These are phyloP conservation scores for Silene coronaria DNA, from an alignment of 179 eudicot genomes.

Conservation along the genomic window DNA sequence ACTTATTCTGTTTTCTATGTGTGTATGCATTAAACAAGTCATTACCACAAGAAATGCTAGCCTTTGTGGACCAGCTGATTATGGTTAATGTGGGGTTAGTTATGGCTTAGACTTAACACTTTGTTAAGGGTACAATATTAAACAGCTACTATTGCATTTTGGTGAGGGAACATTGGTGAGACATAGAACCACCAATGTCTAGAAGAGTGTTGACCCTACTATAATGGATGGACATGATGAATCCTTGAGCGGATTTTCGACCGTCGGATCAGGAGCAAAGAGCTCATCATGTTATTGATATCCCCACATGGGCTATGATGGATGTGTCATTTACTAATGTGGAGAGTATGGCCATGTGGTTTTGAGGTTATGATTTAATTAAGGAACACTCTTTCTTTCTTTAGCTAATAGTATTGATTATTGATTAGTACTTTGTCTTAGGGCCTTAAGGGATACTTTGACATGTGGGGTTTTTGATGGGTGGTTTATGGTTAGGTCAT, in stretches of 20 bases:
- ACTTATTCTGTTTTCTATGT: constrained; percentile 11
- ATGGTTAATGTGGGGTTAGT: constrained; percentile 25
- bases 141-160: constrained; percentile 35
- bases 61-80: constrained; percentile 13
- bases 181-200: constrained; percentile 32
- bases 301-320: constrained; percentile 36
- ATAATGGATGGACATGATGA: constrained; percentile 34
- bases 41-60: constrained; percentile 7
- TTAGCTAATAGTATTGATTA: constrained; percentile 23
- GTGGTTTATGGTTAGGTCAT: constrained; percentile 25
- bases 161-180: constrained; percentile 42
- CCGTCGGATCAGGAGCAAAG: constrained; percentile 34
- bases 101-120: constrained; percentile 21
- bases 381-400: constrained; percentile 27
- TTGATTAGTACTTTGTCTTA: constrained; percentile 22
- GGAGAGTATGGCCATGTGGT: constrained; percentile 40
- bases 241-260: constrained; percentile 22
- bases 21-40: constrained; percentile 7
- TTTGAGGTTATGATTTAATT: constrained; percentile 29
- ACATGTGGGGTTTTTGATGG: constrained; percentile 34
- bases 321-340: constrained; percentile 30
- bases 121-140: constrained; percentile 29
- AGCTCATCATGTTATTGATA: constrained; percentile 35
- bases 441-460: constrained; percentile 19
- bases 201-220: constrained; percentile 34